Percentiles rank a stretch among this genome's conserved stretches.
Evolutionary conservation across 495 filamentous ascomycete genomes (phyloP).

Genomic region (Elaphomyces granulatus): DNA sequence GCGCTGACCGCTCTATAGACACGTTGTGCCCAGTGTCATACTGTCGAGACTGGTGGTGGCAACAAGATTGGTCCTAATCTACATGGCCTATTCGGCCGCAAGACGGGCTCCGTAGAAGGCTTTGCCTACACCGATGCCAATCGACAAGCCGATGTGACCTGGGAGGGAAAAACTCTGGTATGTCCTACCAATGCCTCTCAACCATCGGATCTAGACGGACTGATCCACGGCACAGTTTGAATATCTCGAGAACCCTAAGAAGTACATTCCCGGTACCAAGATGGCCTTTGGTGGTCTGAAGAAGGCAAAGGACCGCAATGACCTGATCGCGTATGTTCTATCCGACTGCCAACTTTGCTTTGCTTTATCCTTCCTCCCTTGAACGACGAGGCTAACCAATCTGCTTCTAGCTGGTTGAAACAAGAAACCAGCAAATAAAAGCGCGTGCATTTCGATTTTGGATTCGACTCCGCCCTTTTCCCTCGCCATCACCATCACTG

Average conservation of each 20-base stretch:
- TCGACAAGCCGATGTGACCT: conserved; percentile 85
- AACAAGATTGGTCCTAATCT: conserved; percentile 98
- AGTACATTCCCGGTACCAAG: conserved; percentile 98
- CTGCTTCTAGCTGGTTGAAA: not conserved
- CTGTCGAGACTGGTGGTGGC: conserved; percentile 65
- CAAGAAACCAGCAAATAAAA: conserved; percentile 2
- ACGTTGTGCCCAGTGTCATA: conserved; percentile 97
- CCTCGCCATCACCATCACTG: too few relatives aligned
- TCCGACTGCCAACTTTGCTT: not conserved
- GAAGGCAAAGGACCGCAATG: conserved; percentile 99
- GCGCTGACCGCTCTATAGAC: conserved; percentile 36
- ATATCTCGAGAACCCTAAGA: conserved; percentile 89
- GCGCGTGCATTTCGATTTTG: too few relatives aligned
- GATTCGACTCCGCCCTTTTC: too few relatives aligned
- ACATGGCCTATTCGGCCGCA: conserved; percentile 93
- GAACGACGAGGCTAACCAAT: conserved; percentile 1
- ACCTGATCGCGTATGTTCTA: conserved; percentile 82
- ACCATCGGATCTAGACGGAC: not conserved
- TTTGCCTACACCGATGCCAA: conserved; percentile 99
- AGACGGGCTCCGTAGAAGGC: conserved; percentile 79
- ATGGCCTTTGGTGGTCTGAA: conserved; percentile 99
- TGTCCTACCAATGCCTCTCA: conserved; percentile 12
- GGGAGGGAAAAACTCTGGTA: conserved; percentile 82
- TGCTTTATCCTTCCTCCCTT: not conserved
- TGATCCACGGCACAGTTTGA: conserved; percentile 55